Evolutionary conservation across 2,329 filamentous ascomycete species (phyloP).

Genomic region (Verruconis gallopava): DNA sequence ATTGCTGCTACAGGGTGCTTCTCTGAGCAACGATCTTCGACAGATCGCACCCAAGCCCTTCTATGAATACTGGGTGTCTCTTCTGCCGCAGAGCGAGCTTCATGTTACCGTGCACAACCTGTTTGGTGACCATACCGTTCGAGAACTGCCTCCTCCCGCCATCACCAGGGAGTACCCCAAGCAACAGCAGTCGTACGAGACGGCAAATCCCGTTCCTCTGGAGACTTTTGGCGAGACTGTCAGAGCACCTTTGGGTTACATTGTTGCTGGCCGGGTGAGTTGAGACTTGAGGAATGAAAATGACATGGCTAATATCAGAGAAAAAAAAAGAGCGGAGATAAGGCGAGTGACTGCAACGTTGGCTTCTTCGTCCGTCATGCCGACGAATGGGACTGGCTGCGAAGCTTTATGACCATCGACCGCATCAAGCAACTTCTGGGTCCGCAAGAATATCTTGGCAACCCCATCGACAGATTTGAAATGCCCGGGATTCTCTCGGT

Average conservation of each 20-base stretch:
- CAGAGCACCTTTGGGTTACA: conserved; percentile 5
- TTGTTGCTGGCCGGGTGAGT: background rate
- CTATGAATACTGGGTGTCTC: conserved; percentile 4
- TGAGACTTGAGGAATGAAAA: no score
- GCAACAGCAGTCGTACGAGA: conserved; percentile 8
- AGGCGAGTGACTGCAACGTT: conserved; percentile 2
- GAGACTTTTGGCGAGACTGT: conserved; percentile 2
- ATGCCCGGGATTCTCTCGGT: conserved; percentile 6
- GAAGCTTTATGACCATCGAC: conserved; percentile 14
- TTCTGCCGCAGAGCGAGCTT: conserved; percentile 3
- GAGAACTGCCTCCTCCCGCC: background rate
- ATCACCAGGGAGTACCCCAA: background rate
- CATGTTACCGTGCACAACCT: background rate
- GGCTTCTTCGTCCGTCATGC: conserved; percentile 15
- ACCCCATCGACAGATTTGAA: conserved; percentile 13
- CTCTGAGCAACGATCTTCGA: background rate
- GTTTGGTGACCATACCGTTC: background rate
- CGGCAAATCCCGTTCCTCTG: conserved; percentile 5
- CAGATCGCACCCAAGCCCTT: conserved; percentile 1
- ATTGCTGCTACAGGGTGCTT: background rate
- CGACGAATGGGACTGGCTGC: conserved; percentile 19
- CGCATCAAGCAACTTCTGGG: conserved; percentile 16
- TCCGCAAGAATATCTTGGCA: conserved; percentile 14
- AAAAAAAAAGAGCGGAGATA: conserved; percentile 11
- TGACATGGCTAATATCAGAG: no score